These are phyloP conservation scores for Drosera capensis DNA, from an alignment of 148 eudicot species.

Conservation along the genomic window DNA sequence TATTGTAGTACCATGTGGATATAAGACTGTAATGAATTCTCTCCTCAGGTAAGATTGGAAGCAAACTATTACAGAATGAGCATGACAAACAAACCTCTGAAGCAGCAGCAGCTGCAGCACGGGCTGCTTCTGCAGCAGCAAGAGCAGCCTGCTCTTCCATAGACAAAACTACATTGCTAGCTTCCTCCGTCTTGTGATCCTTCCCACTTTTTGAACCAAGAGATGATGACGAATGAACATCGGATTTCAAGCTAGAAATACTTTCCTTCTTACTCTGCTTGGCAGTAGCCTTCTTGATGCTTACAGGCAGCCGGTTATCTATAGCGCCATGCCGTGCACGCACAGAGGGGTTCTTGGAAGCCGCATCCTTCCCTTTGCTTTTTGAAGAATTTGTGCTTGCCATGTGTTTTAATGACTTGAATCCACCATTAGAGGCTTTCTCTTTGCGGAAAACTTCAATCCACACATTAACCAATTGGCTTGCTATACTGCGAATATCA, in stretches of 20 bases:
- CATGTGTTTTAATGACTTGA: constrained; percentile 52
- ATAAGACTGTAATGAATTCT: too few relatives aligned
- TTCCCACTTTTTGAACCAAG: constrained; percentile 28
- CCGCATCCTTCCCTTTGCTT: constrained; percentile 30
- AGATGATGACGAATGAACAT: constrained; percentile 24
- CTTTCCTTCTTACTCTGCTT: constrained; percentile 39
- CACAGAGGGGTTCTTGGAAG: constrained; percentile 45
- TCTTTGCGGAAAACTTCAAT: constrained; percentile 93
- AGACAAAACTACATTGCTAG: constrained; percentile 35
- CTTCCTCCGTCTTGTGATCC: constrained; percentile 24
- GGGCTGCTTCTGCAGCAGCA: constrained; percentile 95
- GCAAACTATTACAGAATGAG: neutral
- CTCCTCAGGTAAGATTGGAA: too few relatives aligned
- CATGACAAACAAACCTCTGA: constrained; percentile 53
- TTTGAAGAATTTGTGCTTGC: constrained; percentile 34
- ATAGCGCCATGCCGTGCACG: constrained; percentile 23
- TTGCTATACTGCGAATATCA: constrained; percentile 94
- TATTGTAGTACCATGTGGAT: too few relatives aligned
- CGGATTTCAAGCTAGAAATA: constrained; percentile 22
- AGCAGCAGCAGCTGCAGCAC: constrained; percentile 80
- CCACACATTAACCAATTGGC: constrained; percentile 93
- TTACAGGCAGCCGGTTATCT: constrained; percentile 25
- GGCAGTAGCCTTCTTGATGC: constrained; percentile 29
- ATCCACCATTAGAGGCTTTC: constrained; percentile 67
- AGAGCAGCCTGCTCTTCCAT: constrained; percentile 80